phyloP scores from a whole-genome alignment of 352 stramenopile species.

The Pythium pectinolyticum region DNA sequence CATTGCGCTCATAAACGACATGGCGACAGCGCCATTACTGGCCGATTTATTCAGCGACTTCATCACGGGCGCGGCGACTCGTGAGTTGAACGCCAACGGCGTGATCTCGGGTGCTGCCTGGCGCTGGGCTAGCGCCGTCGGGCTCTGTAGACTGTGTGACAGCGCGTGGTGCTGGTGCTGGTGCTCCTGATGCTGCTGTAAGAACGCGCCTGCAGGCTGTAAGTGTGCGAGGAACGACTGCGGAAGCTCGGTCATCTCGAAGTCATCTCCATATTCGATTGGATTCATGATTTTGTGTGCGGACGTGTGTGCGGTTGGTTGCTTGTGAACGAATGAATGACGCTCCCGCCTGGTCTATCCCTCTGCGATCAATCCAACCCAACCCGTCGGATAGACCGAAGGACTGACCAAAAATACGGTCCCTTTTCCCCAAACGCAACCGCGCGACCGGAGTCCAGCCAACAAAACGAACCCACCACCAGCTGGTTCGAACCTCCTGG shows the following conservation, averaged over 20 bases:
- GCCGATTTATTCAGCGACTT: background rate
- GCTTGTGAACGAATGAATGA: constrained; percentile 27
- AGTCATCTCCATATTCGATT: constrained; percentile 2
- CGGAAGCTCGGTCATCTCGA: constrained; percentile 10
- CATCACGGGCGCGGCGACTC: background rate
- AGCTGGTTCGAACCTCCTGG: constrained; percentile 1
- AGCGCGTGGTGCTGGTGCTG: background rate
- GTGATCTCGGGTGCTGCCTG: constrained; percentile 9
- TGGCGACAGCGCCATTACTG: constrained; percentile 3
- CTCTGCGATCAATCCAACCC: background rate
- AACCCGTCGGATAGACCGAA: background rate
- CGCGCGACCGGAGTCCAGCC: constrained; percentile 7
- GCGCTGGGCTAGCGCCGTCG: constrained; percentile 13
- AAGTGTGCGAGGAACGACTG: constrained; percentile 17
- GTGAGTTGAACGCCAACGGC: background rate
- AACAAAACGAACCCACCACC: constrained; percentile 3
- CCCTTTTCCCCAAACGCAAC: constrained; percentile 5
- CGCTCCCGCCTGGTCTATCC: background rate
- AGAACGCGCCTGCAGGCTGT: constrained; percentile 22
- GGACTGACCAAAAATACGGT: constrained; percentile 18
- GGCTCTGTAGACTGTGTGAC: constrained; percentile 6
- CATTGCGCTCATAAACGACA: constrained; percentile 28
- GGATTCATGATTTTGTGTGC: constrained; percentile 6
- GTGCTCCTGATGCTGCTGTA: constrained; percentile 4
- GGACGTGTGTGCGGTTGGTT: constrained; percentile 1